These are phyloP conservation scores for Pseudozyma sp. DNA, from an alignment of 1,284 basidiomycete species.

Conservation along the genomic window DNA sequence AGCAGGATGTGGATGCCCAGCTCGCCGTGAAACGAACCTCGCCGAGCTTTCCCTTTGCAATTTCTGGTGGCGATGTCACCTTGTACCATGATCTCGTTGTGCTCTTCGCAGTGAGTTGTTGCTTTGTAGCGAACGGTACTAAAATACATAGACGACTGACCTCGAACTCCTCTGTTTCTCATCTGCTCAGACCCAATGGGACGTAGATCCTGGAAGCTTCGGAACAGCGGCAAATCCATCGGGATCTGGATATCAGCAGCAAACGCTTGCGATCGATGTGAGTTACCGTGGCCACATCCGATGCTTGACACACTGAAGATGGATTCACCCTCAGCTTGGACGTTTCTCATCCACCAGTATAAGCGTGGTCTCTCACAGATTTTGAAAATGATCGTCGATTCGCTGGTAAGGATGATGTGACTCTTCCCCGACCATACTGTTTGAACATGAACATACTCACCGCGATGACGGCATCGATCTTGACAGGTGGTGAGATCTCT, in stretches of 20 bases:
- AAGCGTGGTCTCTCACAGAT: constrained; percentile 30
- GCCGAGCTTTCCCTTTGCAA: neutral
- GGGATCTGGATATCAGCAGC: neutral
- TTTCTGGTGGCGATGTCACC: neutral
- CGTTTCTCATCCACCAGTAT: constrained; percentile 2
- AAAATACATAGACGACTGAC: neutral
- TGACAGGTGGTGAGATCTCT: constrained; percentile 7
- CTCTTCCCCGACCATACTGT: too few species aligned
- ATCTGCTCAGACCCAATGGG: constrained; percentile 1
- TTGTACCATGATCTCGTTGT: constrained; percentile 12
- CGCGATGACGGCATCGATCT: neutral
- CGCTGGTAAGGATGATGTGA: constrained; percentile 9
- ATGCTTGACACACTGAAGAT: neutral
- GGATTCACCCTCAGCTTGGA: neutral
- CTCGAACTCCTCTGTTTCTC: neutral
- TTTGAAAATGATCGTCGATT: constrained; percentile 9
- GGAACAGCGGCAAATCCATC: neutral
- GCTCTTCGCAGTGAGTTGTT: constrained; percentile 14
- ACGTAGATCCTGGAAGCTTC: neutral
- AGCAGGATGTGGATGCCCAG: neutral
- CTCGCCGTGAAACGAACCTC: neutral
- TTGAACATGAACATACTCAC: too few species aligned
- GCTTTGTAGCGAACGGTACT: neutral
- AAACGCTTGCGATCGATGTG: constrained; percentile 1
- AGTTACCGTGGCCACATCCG: neutral